Base-by-base conservation (phyloP, 2,329 filamentous ascomycete genomes). In the Cladophialophora chaetospira region DNA sequence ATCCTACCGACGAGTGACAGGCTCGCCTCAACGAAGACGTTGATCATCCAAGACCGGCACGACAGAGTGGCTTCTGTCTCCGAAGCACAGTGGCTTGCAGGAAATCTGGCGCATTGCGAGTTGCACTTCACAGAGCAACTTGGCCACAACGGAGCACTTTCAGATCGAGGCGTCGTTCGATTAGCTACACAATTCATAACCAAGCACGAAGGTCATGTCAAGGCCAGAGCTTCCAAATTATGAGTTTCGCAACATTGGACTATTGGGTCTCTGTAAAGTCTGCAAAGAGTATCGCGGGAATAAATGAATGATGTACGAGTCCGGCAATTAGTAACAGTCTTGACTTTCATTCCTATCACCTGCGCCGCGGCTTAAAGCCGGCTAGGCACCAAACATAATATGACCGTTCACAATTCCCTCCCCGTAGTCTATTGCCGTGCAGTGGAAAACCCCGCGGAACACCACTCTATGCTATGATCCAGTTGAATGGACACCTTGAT, bases 401-500 rank as follows among this genome's bases (percentile, higher is more conserved):
- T 33, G 6, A 33, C 13, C 13, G 29, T 33, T 13, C 29, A n/a
- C n/a, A 33, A 33, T 13, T 33, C 29, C 6, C 6, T 33, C 29
- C 8, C 8, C 29, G 6, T 13, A 8, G 29, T 33, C 6, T 8
- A 33, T 33, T 33, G 29, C 6, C 29, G 29, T 33, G 13, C 6
- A 33, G 29, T 33, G 17, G 13, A 44, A 13, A 28, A 8, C 26
- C 10, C 40, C 23, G 8, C 40, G 8, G 13, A 33, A 33, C 29
- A 13, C 29, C 29, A 33, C 13, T 6, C 29, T 8, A 13, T 6
- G 29, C 42, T 44, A 23, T 44, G 5, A 2, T 44, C 42, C 42
- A 44, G 42, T 44, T 44, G 42, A 44, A 44, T 44, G 42, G 42
- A 23, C 26, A 28, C 26, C 42, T 44, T 44, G 36, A 15, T 40